A percentile compares a stretch with the other conserved stretches of the same genome.
These are phyloP conservation scores for Cotoneaster glaucophyllus DNA, from an alignment of 306 rosid genomes.

Conservation along the genomic window DNA sequence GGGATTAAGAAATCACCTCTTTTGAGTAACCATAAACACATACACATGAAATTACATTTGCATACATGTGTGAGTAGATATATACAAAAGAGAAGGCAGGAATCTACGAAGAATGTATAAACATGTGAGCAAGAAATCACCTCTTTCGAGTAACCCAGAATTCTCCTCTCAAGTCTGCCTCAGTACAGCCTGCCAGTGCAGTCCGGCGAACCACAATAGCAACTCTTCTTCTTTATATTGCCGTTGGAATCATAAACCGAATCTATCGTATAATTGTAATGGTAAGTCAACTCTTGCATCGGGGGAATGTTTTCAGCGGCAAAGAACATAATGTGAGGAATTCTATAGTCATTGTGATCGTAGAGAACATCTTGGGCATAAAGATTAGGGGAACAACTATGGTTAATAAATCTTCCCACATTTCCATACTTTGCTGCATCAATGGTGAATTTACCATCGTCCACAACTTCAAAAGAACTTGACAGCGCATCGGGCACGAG, in stretches of 20 bases:
- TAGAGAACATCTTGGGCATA: conserved; percentile 83
- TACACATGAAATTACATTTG: background rate
- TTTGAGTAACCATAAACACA: background rate
- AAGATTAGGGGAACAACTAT: conserved; percentile 92
- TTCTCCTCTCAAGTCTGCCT: background rate
- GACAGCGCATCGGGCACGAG: conserved; percentile 49
- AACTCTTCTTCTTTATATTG: conserved; percentile 64
- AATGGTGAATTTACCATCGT: conserved; percentile 66
- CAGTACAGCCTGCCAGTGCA: conserved; percentile 87
- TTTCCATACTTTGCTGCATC: conserved; percentile 77
- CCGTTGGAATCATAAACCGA: conserved; percentile 72
- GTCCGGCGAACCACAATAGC: conserved; percentile 75
- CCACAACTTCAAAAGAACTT: conserved; percentile 40
- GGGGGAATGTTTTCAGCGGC: conserved; percentile 98
- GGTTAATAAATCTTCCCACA: conserved; percentile 88
- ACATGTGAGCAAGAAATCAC: background rate
- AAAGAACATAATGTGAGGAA: conserved; percentile 89
- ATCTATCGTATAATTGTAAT: conserved; percentile 71
- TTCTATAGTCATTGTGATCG: conserved; percentile 76
- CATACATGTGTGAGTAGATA: background rate
- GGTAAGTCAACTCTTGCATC: conserved; percentile 72
- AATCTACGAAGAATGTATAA: background rate
- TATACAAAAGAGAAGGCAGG: background rate
- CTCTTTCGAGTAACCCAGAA: background rate
- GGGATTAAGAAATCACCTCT: background rate